Evolutionary conservation across 768 basidiomycete genomes (phyloP).

Genomic region (Hypholoma sublateritium): DNA sequence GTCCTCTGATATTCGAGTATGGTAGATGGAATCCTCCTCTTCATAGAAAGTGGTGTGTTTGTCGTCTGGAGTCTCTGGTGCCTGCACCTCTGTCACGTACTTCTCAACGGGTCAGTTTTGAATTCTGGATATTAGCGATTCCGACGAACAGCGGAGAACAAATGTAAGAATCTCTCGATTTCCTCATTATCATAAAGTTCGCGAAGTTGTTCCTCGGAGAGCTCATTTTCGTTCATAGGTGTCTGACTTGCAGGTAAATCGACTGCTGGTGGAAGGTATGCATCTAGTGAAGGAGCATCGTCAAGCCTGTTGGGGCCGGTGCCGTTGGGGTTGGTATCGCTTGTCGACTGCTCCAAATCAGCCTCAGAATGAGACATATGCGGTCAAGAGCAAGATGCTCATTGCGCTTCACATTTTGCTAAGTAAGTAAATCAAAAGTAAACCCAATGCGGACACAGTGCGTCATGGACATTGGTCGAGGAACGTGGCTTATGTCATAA

Average conservation of each 20-base stretch:
- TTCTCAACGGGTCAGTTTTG: slow-evolving; percentile 19
- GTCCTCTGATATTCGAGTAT: slow-evolving; percentile 2
- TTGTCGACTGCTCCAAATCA: neutral
- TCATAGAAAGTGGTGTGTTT: slow-evolving; percentile 1
- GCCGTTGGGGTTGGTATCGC: neutral
- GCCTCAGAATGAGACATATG: neutral
- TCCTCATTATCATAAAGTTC: slow-evolving; percentile 65
- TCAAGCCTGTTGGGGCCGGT: neutral
- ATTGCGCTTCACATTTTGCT: neutral
- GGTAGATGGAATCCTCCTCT: neutral
- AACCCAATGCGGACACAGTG: neutral
- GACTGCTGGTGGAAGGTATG: slow-evolving; percentile 8
- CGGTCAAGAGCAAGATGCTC: neutral
- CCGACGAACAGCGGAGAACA: slow-evolving; percentile 53
- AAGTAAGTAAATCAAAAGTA: neutral
- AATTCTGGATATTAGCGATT: neutral
- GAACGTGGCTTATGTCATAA: neutral
- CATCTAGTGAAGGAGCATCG: slow-evolving; percentile 8
- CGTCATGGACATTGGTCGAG: too few relatives aligned
- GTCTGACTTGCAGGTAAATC: neutral
- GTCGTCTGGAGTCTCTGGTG: slow-evolving; percentile 21
- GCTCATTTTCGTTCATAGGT: slow-evolving; percentile 23
- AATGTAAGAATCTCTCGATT: slow-evolving; percentile 54
- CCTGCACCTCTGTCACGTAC: slow-evolving; percentile 61
- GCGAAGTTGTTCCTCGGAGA: slow-evolving; percentile 55